Conservation (phyloP, 2,329 filamentous ascomycete genomes). For the Pyricularia pennisetigena region DNA sequence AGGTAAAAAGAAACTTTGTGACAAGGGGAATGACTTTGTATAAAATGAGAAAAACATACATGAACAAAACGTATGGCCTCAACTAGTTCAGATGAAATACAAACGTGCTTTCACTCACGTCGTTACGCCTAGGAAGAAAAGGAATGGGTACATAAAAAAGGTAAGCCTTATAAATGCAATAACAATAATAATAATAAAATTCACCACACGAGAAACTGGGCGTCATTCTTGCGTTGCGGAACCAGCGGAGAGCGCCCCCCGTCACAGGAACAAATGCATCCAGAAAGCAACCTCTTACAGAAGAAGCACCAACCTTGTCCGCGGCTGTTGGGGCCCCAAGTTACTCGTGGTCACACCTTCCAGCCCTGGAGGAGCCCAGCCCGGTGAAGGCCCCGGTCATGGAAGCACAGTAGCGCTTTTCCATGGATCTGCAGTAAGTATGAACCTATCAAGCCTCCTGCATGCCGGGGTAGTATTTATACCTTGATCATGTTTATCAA, state of each 20-base stretch:
- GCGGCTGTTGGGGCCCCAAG: neutral
- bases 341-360: neutral
- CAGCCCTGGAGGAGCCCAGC: neutral
- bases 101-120: neutral
- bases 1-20: neutral
- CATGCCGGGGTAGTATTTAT: neutral
- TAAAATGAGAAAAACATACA: neutral
- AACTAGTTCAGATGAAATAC: neutral
- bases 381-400: neutral
- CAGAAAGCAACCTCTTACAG: slow-evolving; percentile 1
- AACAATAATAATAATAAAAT: neutral
- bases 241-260: neutral
- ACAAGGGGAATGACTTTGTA: neutral
- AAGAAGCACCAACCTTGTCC: neutral
- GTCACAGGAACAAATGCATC: neutral
- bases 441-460: neutral
- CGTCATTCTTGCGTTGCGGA: neutral
- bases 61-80: neutral
- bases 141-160: neutral
- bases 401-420: neutral
- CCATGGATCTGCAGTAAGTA: neutral
- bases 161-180: neutral
- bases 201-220: neutral
- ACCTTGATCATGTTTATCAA: neutral
- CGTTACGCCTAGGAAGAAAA: neutral